Evolutionary conservation across 345 rosid species (phyloP).

Genomic region (Pistacia atlantica): DNA sequence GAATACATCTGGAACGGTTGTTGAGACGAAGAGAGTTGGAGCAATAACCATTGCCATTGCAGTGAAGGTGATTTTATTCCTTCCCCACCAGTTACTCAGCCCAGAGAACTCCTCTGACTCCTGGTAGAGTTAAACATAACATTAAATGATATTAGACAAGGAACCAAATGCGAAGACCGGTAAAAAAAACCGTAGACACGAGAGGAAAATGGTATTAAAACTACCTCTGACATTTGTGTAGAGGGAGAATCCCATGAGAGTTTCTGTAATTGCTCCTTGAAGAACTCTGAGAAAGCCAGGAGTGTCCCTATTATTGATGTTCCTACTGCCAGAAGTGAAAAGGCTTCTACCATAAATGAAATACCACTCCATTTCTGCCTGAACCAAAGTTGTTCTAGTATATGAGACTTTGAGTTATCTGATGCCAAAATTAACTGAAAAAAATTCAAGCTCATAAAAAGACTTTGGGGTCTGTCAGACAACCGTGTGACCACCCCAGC

Average conservation of each 20-base stretch:
- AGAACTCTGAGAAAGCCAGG: constrained; percentile 63
- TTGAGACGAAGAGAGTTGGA: constrained; percentile 56
- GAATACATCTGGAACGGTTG: constrained; percentile 61
- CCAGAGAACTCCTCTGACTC: constrained; percentile 19
- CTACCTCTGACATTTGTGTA: constrained; percentile 23
- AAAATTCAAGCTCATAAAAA: background rate
- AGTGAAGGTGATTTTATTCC: constrained; percentile 40
- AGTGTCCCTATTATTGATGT: constrained; percentile 63
- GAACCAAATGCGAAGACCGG: background rate
- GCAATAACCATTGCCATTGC: constrained; percentile 49
- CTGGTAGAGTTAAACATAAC: constrained; percentile 12
- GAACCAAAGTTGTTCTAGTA: background rate
- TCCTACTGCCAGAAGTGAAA: constrained; percentile 66
- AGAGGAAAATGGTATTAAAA: background rate
- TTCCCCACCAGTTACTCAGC: constrained; percentile 38
- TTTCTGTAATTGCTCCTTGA: constrained; percentile 57
- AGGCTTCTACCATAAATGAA: constrained; percentile 58
- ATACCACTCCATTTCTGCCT: constrained; percentile 60
- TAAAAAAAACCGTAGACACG: background rate
- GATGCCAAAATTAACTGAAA: background rate
- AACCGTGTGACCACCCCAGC: constrained; percentile 11
- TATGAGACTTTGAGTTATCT: background rate
- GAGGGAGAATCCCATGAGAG: constrained; percentile 16
- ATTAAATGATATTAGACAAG: background rate
- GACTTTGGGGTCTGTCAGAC: constrained; percentile 2